A percentile compares a stretch with the other conserved stretches of the same genome.
Evolutionary conservation across 2,329 filamentous ascomycete genomes (phyloP).

Genomic region (Leptographium flavum): DNA sequence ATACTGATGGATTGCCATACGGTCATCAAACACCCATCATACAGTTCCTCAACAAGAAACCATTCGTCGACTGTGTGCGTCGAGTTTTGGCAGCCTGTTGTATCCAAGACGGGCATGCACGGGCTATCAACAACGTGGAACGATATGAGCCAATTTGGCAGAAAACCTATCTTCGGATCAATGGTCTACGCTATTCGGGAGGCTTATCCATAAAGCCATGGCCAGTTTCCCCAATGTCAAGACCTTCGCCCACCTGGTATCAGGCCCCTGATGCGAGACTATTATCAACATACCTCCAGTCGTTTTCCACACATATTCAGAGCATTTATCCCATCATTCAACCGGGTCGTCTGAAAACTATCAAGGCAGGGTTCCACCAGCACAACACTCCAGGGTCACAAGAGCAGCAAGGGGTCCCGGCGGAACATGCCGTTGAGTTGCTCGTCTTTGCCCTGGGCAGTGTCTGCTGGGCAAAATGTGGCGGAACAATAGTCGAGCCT

Average conservation of each 20-base stretch:
- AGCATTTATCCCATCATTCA: conserved; percentile 6
- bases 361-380: not conserved
- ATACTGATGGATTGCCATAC: not conserved
- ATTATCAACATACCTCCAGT: conserved; percentile 1
- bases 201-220: not conserved
- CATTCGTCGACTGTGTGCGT: not conserved
- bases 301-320: conserved; percentile 6
- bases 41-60: not conserved
- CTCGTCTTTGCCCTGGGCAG: conserved; percentile 10
- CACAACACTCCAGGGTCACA: not conserved
- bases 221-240: not conserved
- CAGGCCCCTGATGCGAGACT: not conserved
- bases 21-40: not conserved
- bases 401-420: not conserved
- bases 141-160: not conserved
- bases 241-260: not conserved
- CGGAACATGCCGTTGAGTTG: conserved; percentile 5
- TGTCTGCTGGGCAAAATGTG: conserved; percentile 6
- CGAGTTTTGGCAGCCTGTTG: not conserved
- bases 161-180: not conserved
- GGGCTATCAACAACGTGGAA: not conserved
- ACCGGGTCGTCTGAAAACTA: not conserved
- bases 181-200: not conserved
- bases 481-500: conserved; percentile 1
- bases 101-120: no score